Evolutionary conservation across 495 filamentous ascomycete genomes (phyloP), one percentile per base, ranked within the genome.

Genomic region (Penicillium roqueforti): DNA sequence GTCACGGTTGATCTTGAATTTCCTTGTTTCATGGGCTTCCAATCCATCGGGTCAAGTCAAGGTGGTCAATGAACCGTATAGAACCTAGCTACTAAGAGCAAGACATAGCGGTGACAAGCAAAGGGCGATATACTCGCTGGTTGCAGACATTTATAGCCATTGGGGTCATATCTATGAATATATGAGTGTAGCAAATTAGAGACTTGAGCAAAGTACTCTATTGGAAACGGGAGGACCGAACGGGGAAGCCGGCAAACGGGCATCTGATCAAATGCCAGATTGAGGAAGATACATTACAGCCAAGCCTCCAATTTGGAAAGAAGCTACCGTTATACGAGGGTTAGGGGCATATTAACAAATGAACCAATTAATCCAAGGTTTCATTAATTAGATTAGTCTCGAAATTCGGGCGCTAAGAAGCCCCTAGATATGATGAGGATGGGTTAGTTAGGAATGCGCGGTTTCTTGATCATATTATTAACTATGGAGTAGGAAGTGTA

Each of bases 191-290:
- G 16, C 37, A 18, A 54, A 48, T 48, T 6, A 47, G 52, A 39
- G 38, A 18, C 23, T 23, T 19, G 42, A 18, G 11, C 1, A 14
- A 32, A 49, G 38, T 29, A 41, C n/a, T 32, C 36, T 40, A 18
- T 13, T 13, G 3, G 31, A 10, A 23, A 25, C 59, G 63, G 63
- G 25, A 61, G 39, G 61, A 66, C 63, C 18, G 53, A 64, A 63
- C 47, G 56, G 58, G 63, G 29, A 66, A 63, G 55, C 63, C 63
- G 47, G 11, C 2, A 14, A 25, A 28, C 3, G 54, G 47, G 47
- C 50, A 57, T 51, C 19, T 31, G 61, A 56, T 54, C 58, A 58
- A 55, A 32, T 58, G 46, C 58, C 49, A 53, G 18, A 58, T 58
- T 47, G 29, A 39, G 34, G n/a, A 43, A 40, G 38, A 23, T 14